Conservation (phyloP, 495 filamentous ascomycete species). For the Tuber magnatum region DNA sequence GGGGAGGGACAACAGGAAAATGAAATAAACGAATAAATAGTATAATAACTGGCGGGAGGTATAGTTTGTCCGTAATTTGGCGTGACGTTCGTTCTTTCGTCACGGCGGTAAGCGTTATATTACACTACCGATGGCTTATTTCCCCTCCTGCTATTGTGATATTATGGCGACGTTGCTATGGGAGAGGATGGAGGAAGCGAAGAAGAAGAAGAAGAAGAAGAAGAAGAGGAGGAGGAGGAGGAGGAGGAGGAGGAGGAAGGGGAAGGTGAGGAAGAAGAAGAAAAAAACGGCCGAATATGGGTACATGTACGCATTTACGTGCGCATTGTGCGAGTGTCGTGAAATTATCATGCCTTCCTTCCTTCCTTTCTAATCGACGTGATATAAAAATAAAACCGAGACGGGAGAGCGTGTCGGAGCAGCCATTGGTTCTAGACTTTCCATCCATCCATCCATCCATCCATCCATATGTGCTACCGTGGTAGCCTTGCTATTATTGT, state of each 20-base stretch:
- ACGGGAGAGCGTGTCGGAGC: not conserved
- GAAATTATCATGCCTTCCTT: not conserved
- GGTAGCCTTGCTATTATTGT: not conserved
- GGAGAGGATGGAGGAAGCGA: too few species aligned
- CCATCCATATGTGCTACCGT: not conserved
- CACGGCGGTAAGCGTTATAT: not conserved
- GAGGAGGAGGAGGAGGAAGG: not conserved
- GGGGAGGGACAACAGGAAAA: too few species aligned
- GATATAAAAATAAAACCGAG: not conserved
- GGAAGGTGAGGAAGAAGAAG: not conserved
- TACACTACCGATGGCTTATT: not conserved
- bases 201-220: too few species aligned
- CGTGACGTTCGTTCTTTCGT: not conserved
- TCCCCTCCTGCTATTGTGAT: not conserved
- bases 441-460: not conserved
- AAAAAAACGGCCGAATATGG: not conserved
- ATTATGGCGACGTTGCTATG: not conserved
- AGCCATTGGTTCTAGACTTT: not conserved
- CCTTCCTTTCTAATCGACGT: not conserved
- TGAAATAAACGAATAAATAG: not conserved
- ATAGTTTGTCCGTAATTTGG: not conserved
- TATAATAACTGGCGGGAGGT: not conserved
- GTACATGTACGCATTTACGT: not conserved
- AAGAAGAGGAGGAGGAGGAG: not conserved
- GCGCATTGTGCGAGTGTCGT: not conserved